These are phyloP conservation scores for Diplodia corticola DNA, from an alignment of 2,329 filamentous ascomycete genomes.

Conservation along the genomic window DNA sequence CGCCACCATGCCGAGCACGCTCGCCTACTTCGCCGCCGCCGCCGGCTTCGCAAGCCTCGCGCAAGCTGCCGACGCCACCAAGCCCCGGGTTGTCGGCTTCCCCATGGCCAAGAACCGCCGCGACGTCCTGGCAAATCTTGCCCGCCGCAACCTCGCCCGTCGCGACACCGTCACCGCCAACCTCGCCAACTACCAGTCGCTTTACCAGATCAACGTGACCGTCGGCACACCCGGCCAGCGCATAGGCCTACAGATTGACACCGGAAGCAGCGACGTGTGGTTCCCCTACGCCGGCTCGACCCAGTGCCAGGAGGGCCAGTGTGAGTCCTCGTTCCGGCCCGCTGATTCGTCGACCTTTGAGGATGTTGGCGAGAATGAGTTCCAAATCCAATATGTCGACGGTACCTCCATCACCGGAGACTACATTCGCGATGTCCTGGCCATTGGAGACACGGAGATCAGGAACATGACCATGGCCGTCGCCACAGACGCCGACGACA, in stretches of 20 bases:
- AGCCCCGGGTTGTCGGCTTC: slow-evolving; percentile 18
- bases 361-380: slow-evolving; percentile 7
- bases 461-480: slow-evolving; percentile 21
- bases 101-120: slow-evolving; percentile 8
- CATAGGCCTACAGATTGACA: slow-evolving; percentile 20
- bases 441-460: slow-evolving; percentile 16
- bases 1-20: slow-evolving; percentile 3
- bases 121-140: neutral
- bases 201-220: slow-evolving; percentile 24
- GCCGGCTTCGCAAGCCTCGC: slow-evolving; percentile 8
- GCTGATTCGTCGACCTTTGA: slow-evolving; percentile 12
- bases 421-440: slow-evolving; percentile 9
- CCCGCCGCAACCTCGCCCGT: slow-evolving; percentile 10
- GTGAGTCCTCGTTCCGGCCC: neutral
- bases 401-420: slow-evolving; percentile 12
- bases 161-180: slow-evolving; percentile 7
- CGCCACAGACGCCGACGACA: neutral
- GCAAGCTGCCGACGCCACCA: neutral
- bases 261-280: slow-evolving; percentile 21
- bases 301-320: neutral
- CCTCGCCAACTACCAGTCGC: slow-evolving; percentile 1
- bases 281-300: neutral
- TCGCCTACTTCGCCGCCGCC: neutral
- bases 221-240: slow-evolving; percentile 23
- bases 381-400: slow-evolving; percentile 21